Base-by-base conservation (phyloP, 1,284 basidiomycete genomes). In the Ganoderma lingzhi region DNA sequence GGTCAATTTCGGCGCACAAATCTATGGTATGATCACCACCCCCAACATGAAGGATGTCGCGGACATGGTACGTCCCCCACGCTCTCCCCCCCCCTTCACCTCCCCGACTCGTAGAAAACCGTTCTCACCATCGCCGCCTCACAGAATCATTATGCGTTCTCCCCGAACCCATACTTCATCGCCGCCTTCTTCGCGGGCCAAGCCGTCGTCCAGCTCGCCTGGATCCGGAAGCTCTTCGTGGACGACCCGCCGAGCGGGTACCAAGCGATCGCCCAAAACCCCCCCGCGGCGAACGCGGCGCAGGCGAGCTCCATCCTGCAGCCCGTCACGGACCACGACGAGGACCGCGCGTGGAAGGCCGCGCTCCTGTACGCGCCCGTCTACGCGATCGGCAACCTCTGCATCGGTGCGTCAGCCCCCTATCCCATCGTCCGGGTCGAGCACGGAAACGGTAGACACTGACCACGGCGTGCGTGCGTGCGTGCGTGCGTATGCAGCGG, bases 11-110 rank as follows among this genome's bases (percentile, higher is more conserved):
- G 75, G 68, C 39, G 76, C 77, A 6, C 80, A 82, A 69, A 65
- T 71, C 12, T 81, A 80, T 62, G 79, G 80, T 42, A 80, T 80
- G 77, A 42, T 79, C 32, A 71, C 74, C 2, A 76, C 68, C 12
- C 79, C 80, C 6, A 81, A 79, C 63, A 81, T 81, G 79, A 82
- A 82, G 67, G 76, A 81, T 19, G 64, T 82, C 32, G 79, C 80
- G 3, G 80, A 81, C 48, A 76, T 74, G 41, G 80, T 81, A 48
- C 41, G 80, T 45, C 44, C 44, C 17, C 44, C 17, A 2, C 15
- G 17, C 15, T 6, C 5, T 17, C 42, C 42, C 6, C 0, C 42
- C 12, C 17, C 42, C 42, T 44, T 3, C 14, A 1, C 5, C 17
- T 44, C 14, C 42, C 42, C 14, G 4, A 28, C 17, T 4, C 44